These are phyloP conservation scores for Suhomyces xylopsoci DNA, from an alignment of 805 yeast genomes.

Conservation along the genomic window DNA sequence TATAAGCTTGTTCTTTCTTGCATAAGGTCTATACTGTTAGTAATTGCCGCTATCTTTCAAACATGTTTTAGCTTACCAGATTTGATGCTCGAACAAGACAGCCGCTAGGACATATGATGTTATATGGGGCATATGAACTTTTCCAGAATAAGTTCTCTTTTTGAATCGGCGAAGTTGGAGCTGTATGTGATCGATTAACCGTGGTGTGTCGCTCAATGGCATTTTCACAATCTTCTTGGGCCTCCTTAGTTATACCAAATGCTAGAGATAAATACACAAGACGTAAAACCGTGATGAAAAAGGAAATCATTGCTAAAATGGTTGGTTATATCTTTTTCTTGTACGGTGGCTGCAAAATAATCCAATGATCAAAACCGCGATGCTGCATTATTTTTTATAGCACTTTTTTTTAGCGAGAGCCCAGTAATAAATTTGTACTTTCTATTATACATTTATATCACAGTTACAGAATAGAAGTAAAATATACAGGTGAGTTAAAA, in stretches of 20 bases:
- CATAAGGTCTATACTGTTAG: constrained; percentile 15
- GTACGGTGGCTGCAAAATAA: background rate
- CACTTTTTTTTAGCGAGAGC: background rate
- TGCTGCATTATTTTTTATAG: background rate
- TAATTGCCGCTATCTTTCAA: background rate
- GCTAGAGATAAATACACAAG: background rate
- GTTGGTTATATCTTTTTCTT: background rate
- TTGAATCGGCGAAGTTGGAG: background rate
- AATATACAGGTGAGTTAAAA: background rate
- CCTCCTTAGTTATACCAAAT: background rate
- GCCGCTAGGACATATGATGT: constrained; percentile 21
- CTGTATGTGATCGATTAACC: background rate
- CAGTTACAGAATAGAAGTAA: too few species aligned
- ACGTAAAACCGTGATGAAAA: background rate
- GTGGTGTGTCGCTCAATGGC: background rate
- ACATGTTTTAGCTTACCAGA: constrained; percentile 12
- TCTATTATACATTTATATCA: background rate
- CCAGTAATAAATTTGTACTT: background rate
- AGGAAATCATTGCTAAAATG: background rate
- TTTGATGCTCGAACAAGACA: constrained; percentile 18
- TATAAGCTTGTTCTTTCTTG: constrained; percentile 23
- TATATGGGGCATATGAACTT: constrained; percentile 25
- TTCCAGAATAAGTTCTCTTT: constrained; percentile 1
- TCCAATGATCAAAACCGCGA: background rate
- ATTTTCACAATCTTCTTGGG: background rate